Evolutionary conservation across 106 monocot species (phyloP).

Genomic region (Iris macrosiphon): DNA sequence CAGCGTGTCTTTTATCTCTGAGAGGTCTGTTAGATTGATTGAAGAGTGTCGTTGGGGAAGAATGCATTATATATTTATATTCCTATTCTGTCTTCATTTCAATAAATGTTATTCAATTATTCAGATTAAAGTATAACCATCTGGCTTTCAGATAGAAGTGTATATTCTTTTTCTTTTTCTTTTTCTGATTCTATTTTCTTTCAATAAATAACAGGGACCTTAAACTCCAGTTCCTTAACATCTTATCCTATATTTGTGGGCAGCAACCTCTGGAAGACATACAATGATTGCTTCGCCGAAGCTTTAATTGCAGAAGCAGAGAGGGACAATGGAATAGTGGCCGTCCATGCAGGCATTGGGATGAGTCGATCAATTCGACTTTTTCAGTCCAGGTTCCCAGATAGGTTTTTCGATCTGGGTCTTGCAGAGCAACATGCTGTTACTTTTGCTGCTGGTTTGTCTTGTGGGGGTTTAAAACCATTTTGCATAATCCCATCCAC

Average conservation of each 20-base stretch:
- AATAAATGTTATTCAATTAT: no score
- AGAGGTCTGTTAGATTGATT: no score
- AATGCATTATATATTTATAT: no score
- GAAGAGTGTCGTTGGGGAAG: no score
- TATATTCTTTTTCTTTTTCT: no score
- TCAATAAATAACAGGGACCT: slow-evolving; percentile 11
- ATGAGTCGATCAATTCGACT: slow-evolving; percentile 37
- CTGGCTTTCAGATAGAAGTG: no score
- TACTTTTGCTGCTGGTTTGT: slow-evolving; percentile 72
- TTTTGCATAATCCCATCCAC: slow-evolving; percentile 67
- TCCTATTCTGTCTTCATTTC: no score
- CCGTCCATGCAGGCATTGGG: slow-evolving; percentile 53
- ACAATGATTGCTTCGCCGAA: slow-evolving; percentile 48
- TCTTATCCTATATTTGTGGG: slow-evolving; percentile 5
- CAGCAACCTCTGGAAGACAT: slow-evolving; percentile 28
- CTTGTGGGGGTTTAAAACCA: slow-evolving; percentile 66
- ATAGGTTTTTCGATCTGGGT: slow-evolving; percentile 71
- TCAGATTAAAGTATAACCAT: no score
- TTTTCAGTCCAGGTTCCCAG: slow-evolving; percentile 55
- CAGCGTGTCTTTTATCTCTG: no score
- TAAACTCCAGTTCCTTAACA: slow-evolving; percentile 4
- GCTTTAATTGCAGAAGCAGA: slow-evolving; percentile 64
- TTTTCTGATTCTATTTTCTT: not conserved
- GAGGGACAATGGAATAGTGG: slow-evolving; percentile 43
- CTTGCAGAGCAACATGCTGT: slow-evolving; percentile 85